Percentiles rank a stretch among this genome's conserved stretches.
These are phyloP conservation scores for Rhizopogon vulgaris DNA, from an alignment of 768 basidiomycete genomes.

Conservation along the genomic window DNA sequence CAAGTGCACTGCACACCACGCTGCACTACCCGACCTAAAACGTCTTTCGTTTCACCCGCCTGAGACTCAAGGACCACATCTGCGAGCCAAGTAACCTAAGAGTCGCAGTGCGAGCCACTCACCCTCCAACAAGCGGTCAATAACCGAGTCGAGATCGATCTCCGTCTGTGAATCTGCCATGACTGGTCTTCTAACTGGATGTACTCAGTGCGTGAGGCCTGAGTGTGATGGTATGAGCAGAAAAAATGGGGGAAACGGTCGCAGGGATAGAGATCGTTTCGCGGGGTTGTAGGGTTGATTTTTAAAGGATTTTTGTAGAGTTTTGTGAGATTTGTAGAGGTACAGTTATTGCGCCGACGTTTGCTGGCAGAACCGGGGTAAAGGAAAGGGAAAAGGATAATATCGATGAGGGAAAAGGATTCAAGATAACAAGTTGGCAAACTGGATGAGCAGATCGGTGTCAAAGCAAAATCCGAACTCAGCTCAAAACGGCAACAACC, in stretches of 20 bases:
- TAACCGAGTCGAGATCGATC: conserved; percentile 99
- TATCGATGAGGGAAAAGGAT: conserved; percentile 28
- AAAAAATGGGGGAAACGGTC: conserved; percentile 19
- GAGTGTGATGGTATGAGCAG: conserved; percentile 14
- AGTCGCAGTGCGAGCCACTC: conserved; percentile 34
- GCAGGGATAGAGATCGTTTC: conserved; percentile 17
- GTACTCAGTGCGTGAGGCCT: conserved; percentile 10
- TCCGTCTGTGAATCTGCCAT: conserved; percentile 85
- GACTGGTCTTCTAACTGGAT: conserved; percentile 9
- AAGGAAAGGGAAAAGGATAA: conserved; percentile 12
- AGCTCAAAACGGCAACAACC: conserved; percentile 15
- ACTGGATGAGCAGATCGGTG: conserved; percentile 21
- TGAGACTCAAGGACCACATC: neutral
- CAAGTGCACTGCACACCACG: neutral
- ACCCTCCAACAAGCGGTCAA: conserved; percentile 98
- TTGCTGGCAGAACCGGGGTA: conserved; percentile 18
- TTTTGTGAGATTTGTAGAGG: neutral
- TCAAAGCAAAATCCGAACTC: conserved; percentile 28
- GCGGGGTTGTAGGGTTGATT: conserved; percentile 11
- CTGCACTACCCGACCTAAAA: neutral
- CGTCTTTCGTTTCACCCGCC: neutral
- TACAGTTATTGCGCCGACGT: conserved; percentile 12
- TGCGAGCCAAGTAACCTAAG: conserved; percentile 2
- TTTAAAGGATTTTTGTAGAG: conserved; percentile 11
- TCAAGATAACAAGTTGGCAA: conserved; percentile 24